Base-by-base conservation (phyloP, 1,284 basidiomycete species). In the Cryptococcus sp. region DNA sequence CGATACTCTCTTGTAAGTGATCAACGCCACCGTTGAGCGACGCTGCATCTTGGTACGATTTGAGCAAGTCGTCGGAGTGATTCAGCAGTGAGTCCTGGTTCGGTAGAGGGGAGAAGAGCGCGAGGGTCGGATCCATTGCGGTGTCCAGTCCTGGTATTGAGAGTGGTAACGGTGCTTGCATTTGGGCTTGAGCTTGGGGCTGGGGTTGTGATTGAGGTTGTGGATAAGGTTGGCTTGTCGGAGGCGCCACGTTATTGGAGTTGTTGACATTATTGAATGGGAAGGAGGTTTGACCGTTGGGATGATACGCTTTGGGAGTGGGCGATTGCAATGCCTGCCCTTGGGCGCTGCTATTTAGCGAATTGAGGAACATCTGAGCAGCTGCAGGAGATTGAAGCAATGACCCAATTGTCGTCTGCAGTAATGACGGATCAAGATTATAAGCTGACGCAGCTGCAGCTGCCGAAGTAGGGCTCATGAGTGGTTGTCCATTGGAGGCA, bases 1-100 rank as follows among this genome's bases (percentile, higher is more conserved):
- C 85, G 62, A 93, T 87, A 63, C 84, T 86, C 40, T 81, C 82
- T 66, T 89, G 86, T 54, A 93, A 78, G 46, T 84, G 83, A 61
- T 88, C 85, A 27, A 92, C 88, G 57, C 91, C 88, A 47, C 82
- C 81, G 54, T 86, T 85, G 49, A 92, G 87, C 58, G 86, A 87
- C 25, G 83, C 71, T 0, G 89, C 81, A 50, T 83, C 82, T 47
- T 82, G 82, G 79, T 88, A 89, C 2, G 83, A 80, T 62, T 84
- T 84, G 47, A 86, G 81, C 16, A 87, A 70, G 47, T 67, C 60
- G 43, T 69, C 63, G n/a, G 63, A 60, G 43, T 70, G 78, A 73
- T 3, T 54, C 63, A 64, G 57, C 39, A 72, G 56, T 2, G 52
- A 58, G 20, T 65, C 59, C 22, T 70, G 64, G 41, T 62, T 61